Conservation (phyloP, 257 asterid species). For the Jaltomata sinuosa region DNA sequence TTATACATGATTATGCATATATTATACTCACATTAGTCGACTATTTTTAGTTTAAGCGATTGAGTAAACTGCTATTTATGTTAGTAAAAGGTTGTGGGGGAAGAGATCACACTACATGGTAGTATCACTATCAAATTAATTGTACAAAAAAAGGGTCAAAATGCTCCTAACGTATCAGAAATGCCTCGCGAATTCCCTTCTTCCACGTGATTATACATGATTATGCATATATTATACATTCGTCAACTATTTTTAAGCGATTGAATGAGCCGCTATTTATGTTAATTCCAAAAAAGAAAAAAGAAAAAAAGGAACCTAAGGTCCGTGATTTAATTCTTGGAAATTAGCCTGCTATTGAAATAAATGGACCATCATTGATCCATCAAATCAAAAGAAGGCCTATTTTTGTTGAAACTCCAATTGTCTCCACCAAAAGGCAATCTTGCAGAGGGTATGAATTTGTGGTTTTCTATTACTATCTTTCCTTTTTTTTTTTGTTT, state of each 20-base stretch:
- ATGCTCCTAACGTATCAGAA: background rate
- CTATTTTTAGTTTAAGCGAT: no score
- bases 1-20: no score
- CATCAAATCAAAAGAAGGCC: conserved; percentile 17
- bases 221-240: background rate
- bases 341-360: background rate
- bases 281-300: no score
- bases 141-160: background rate
- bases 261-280: no score
- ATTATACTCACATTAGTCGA: no score
- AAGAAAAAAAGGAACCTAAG: background rate
- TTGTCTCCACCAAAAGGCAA: conserved; percentile 20
- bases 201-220: background rate
- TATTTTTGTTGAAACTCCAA: conserved; percentile 7
- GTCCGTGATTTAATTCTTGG: background rate
- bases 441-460: background rate
- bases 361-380: background rate
- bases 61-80: no score
- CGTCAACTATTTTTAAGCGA: background rate
- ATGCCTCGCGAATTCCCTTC: background rate
- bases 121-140: conserved; percentile 41
- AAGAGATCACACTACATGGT: no score
- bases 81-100: no score
- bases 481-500: background rate
- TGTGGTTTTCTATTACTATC: background rate